Percentiles rank a stretch among this genome's conserved stretches.
Conservation (phyloP, 345 rosid species). For the Eutrema japonicum region DNA sequence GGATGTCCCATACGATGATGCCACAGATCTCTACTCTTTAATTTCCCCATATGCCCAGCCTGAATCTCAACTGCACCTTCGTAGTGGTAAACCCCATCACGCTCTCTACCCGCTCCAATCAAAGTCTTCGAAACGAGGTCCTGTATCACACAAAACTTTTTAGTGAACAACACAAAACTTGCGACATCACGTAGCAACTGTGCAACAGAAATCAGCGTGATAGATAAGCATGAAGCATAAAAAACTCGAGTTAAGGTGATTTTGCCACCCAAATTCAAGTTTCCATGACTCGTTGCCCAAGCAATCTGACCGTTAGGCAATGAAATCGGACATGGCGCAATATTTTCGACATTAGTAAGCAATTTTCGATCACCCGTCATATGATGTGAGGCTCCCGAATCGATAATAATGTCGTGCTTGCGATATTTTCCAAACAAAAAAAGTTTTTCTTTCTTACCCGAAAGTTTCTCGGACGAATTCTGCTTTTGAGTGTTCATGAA, state of each 20-base stretch:
- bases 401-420: too few relatives aligned
- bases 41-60: not conserved
- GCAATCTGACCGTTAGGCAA: too few relatives aligned
- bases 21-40: not conserved
- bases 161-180: not conserved
- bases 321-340: too few relatives aligned
- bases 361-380: too few relatives aligned
- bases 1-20: not conserved
- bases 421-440: too few relatives aligned
- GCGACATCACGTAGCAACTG: not conserved
- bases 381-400: too few relatives aligned
- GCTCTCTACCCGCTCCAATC: slow-evolving; percentile 1
- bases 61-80: not conserved
- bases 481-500: too few relatives aligned
- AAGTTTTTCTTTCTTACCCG: too few relatives aligned
- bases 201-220: not conserved
- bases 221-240: not conserved
- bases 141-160: not conserved
- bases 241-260: not conserved
- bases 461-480: too few relatives aligned
- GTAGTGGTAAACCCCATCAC: not conserved
- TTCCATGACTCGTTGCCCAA: too few relatives aligned
- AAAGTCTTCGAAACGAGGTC: slow-evolving; percentile 9
- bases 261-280: not conserved
- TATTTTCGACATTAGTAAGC: too few relatives aligned